phyloP scores from a whole-genome alignment of 2,329 filamentous ascomycete species.

The Nothophaeocryptopus gaeumannii region DNA sequence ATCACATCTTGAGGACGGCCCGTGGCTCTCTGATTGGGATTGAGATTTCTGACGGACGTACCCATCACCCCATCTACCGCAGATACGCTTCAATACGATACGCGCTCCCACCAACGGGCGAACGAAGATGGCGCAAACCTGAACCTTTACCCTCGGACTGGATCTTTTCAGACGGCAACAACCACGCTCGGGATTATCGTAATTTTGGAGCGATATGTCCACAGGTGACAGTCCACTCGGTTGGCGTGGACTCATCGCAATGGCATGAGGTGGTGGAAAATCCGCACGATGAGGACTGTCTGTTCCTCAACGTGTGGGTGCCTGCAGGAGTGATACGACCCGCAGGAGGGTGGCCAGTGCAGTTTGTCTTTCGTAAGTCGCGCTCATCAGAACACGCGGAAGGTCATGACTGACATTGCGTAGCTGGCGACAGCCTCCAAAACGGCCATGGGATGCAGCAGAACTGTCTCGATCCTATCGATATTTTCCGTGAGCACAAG shows the following conservation, averaged over 20 bases:
- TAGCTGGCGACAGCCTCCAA: conserved; percentile 11
- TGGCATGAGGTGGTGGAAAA: conserved; percentile 13
- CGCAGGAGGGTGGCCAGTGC: conserved; percentile 18
- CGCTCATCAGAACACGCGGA: neutral
- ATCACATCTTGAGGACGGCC: conserved; percentile 14
- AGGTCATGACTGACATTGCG: neutral
- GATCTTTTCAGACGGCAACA: conserved; percentile 21
- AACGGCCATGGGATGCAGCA: conserved; percentile 17
- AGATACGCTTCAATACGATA: conserved; percentile 19
- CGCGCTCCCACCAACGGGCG: conserved; percentile 17
- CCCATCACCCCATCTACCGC: conserved; percentile 15
- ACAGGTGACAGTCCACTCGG: conserved; percentile 7
- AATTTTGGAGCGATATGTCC: conserved; percentile 19
- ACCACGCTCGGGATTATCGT: conserved; percentile 16
- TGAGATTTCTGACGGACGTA: conserved; percentile 16
- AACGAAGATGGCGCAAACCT: conserved; percentile 20
- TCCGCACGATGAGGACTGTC: conserved; percentile 19
- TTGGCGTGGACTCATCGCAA: conserved; percentile 4
- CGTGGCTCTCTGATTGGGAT: conserved; percentile 17
- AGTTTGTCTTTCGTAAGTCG: conserved; percentile 17
- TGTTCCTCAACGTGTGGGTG: conserved; percentile 22
- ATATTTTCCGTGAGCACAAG: conserved; percentile 19
- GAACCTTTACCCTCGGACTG: conserved; percentile 19
- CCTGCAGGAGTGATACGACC: conserved; percentile 17
- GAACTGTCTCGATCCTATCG: conserved; percentile 17